Evolutionary conservation across 192 early-diverging fungal genomes (phyloP), one percentile per base, ranked within the genome.

Genomic region (Coemansia sp.): DNA sequence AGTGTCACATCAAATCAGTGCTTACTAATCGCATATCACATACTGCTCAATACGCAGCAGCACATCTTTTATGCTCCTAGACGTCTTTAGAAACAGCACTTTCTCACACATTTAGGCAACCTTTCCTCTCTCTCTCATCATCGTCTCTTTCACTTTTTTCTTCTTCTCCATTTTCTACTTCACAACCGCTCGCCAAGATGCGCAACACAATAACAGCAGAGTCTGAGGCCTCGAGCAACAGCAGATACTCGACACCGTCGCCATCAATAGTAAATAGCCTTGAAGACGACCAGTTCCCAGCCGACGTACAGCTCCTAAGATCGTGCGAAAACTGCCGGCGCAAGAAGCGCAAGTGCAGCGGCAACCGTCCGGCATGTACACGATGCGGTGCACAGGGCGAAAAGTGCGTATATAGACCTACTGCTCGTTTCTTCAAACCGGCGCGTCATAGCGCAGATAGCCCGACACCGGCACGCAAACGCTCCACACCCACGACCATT

Each of bases 321-420:
- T 78, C 83, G 36, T 85, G 83, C 51, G 75, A 85, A 68, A 72
- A 77, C 45, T 85, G 83, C 75, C 42, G 83, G 35, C 70, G 77
- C 45, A 80, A 81, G 66, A 85, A 85, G 69, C 75, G 77, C 75
- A 80, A 81, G 72, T 85, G 83, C 75, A 71, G 77, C 51, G 75
- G 78, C 50, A 72, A 74, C 42, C 66, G 60, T 19, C 83, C 83
- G 1, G 44, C 46, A 34, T 85, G 83, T 57, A 72, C 74, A 45
- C 66, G 73, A 11, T 85, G 83, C 21, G 61, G 63, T 19, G 68
- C 77, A 36, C 82, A 79, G 48, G 63, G 67, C 35, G 77, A 79
- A 40, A 65, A 71, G 0, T 84, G 82, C 68, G 74, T 73, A 51
- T 84, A 84, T 63, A 68, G 77, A 14, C 60, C 66, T 42, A 75